phyloP scores from a whole-genome alignment of 768 basidiomycete species.

The Calocybe indica region DNA sequence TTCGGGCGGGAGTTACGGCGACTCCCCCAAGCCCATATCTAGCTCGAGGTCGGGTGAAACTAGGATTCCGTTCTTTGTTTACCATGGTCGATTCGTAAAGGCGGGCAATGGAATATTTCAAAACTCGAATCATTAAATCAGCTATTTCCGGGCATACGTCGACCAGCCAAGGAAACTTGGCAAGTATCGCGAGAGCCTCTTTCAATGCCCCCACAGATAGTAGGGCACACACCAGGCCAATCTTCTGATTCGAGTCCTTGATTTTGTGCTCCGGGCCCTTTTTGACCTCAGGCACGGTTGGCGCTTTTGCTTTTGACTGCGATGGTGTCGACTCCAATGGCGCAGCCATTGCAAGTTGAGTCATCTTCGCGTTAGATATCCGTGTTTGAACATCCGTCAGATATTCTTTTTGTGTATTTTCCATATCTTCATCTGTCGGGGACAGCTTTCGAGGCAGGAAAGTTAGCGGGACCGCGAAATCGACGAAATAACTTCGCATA shows the following conservation, averaged over 20 bases:
- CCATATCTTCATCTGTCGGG: slow-evolving; percentile 77
- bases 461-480: background rate
- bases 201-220: slow-evolving; percentile 81
- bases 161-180: slow-evolving; percentile 80
- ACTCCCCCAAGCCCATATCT: slow-evolving; percentile 59
- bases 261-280: slow-evolving; percentile 18
- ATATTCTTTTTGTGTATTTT: slow-evolving; percentile 58
- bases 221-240: slow-evolving; percentile 71
- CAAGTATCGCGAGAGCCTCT: slow-evolving; percentile 71
- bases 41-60: slow-evolving; percentile 57
- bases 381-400: slow-evolving; percentile 54
- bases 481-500: slow-evolving; percentile 31
- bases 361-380: slow-evolving; percentile 63
- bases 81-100: slow-evolving; percentile 54
- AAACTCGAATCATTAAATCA: slow-evolving; percentile 75
- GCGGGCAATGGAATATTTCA: slow-evolving; percentile 62
- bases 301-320: slow-evolving; percentile 31
- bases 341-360: slow-evolving; percentile 80
- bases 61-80: slow-evolving; percentile 53
- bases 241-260: slow-evolving; percentile 69
- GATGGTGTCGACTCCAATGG: slow-evolving; percentile 55
- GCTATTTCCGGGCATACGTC: slow-evolving; percentile 79
- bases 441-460: slow-evolving; percentile 42
- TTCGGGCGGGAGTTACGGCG: slow-evolving; percentile 46
- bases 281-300: slow-evolving; percentile 32